A percentile compares a stretch with the other conserved stretches of the same genome.
phyloP scores from a whole-genome alignment of 805 yeast species.

The Lipomyces oligophaga region DNA sequence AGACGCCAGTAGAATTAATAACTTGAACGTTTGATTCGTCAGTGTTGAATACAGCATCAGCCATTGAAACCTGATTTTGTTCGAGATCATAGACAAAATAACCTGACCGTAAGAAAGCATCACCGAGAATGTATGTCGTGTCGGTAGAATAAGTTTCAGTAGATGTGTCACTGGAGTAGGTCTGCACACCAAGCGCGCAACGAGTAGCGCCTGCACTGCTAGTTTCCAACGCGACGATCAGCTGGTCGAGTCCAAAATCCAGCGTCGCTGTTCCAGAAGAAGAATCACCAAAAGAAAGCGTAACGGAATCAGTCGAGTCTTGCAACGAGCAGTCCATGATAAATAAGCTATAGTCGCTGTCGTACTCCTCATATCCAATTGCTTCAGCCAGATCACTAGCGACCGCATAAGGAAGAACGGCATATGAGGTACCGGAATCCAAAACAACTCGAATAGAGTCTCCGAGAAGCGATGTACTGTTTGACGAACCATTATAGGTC shows the following conservation, averaged over 20 bases:
- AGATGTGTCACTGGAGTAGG: constrained; percentile 1
- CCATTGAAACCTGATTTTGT: constrained; percentile 53
- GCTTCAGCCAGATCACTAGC: constrained; percentile 34
- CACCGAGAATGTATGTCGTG: constrained; percentile 46
- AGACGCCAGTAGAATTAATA: constrained; percentile 22
- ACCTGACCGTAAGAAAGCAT: constrained; percentile 54
- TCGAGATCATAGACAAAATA: constrained; percentile 65
- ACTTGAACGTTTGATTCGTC: constrained; percentile 6
- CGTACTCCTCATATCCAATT: constrained; percentile 41
- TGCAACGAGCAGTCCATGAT: constrained; percentile 39
- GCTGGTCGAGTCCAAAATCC: constrained; percentile 43
- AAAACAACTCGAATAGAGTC: constrained; percentile 39
- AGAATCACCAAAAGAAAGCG: constrained; percentile 53
- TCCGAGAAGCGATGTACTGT: background rate
- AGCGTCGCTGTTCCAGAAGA: constrained; percentile 38
- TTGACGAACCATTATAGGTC: constrained; percentile 6
- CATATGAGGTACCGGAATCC: constrained; percentile 54
- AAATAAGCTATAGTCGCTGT: constrained; percentile 42
- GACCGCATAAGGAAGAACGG: constrained; percentile 46
- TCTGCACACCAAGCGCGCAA: constrained; percentile 32
- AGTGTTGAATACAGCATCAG: constrained; percentile 40
- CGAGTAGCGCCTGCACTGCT: constrained; percentile 25
- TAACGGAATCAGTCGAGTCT: constrained; percentile 33
- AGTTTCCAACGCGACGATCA: constrained; percentile 24
- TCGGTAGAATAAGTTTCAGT: constrained; percentile 20